Evolutionary conservation across 176 grass and related monocot genomes (phyloP), one percentile per base, ranked within the genome.

Genomic region (Miscanthus lutarioriparius): DNA sequence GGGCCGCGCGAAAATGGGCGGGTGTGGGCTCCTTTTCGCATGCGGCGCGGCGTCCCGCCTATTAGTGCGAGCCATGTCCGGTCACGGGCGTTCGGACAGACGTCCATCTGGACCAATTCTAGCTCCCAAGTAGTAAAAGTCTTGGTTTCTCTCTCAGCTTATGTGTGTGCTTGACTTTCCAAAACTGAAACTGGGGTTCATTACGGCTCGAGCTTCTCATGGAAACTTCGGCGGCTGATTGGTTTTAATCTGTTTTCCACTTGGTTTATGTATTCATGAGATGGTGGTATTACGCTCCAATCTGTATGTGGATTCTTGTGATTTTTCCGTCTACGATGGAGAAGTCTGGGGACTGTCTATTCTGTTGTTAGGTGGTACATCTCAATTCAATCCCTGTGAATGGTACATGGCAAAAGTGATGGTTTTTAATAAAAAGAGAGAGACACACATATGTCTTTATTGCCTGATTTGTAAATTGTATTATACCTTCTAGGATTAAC

Each of bases 91-190:
- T n/a, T n/a, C n/a, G n/a, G n/a, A n/a, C n/a, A n/a, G n/a, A 38
- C 37, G 37, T 38, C 37, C 37, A 38, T 38, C 37, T 39, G 38
- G 38, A 39, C 38, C 7, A 39, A 39, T 39, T 39, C 38, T 39
- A 36, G 38, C 38, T 8, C 32, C 32, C 32, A 33, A 33, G 32
- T 2, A 33, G 5, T 36, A 33, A 3, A 33, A 33, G 32, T 36
- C 5, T 36, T 36, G 35, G 35, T 36, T 7, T 39, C 38, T 39
- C 7, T 39, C 38, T 39, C 38, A 39, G 1, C 32, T 41, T 10
- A 73, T 20, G 26, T 14, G 10, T 79, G 62, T 45, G 11, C 62
- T 72, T 72, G 20, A 82, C 67, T 79, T 64, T 65, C 12, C 41
- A 64, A 64, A 69, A 61, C 5, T 47, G 7, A 13, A 38, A 11